These are phyloP conservation scores for Penicillium sp. DNA, from an alignment of 2,329 filamentous ascomycete genomes.

Conservation along the genomic window DNA sequence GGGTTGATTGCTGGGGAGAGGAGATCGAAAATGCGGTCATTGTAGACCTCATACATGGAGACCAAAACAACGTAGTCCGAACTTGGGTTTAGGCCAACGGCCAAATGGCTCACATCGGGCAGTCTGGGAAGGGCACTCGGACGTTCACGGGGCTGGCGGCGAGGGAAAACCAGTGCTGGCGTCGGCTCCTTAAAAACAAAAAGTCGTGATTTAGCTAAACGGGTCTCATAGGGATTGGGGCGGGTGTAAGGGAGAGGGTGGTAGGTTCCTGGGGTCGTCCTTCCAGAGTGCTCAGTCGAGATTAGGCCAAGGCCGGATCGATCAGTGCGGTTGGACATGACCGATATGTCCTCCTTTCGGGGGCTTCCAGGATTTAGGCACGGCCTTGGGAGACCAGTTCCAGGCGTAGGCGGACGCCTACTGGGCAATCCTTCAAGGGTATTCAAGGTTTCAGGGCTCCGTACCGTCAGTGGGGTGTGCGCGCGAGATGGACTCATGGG, in stretches of 20 bases:
- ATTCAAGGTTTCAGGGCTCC: slow-evolving; percentile 34
- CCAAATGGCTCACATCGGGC: slow-evolving; percentile 70
- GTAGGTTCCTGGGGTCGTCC: slow-evolving; percentile 12
- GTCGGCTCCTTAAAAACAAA: slow-evolving; percentile 54
- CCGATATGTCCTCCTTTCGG: slow-evolving; percentile 6
- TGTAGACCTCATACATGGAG: slow-evolving; percentile 99
- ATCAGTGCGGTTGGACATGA: slow-evolving; percentile 5
- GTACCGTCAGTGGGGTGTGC: slow-evolving; percentile 46
- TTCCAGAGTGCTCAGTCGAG: slow-evolving; percentile 15
- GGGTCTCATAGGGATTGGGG: slow-evolving; percentile 22
- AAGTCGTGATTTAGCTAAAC: slow-evolving; percentile 40
- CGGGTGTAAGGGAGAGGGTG: slow-evolving; percentile 29
- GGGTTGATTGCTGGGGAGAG: slow-evolving; percentile 58
- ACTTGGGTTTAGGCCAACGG: slow-evolving; percentile 63
- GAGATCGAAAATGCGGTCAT: slow-evolving; percentile 94
- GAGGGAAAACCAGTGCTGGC: slow-evolving; percentile 56
- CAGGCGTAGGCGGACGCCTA: slow-evolving; percentile 16
- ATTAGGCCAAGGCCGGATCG: slow-evolving; percentile 4
- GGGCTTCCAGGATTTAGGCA: slow-evolving; percentile 13
- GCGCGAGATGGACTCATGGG: slow-evolving; percentile 58
- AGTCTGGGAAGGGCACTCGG: slow-evolving; percentile 68
- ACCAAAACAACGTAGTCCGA: slow-evolving; percentile 84
- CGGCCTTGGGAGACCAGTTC: slow-evolving; percentile 13
- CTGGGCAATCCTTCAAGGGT: slow-evolving; percentile 20
- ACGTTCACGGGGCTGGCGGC: slow-evolving; percentile 62